Evolutionary conservation across 1,284 basidiomycete genomes (phyloP).

Genomic region (Puccinia novopanici): DNA sequence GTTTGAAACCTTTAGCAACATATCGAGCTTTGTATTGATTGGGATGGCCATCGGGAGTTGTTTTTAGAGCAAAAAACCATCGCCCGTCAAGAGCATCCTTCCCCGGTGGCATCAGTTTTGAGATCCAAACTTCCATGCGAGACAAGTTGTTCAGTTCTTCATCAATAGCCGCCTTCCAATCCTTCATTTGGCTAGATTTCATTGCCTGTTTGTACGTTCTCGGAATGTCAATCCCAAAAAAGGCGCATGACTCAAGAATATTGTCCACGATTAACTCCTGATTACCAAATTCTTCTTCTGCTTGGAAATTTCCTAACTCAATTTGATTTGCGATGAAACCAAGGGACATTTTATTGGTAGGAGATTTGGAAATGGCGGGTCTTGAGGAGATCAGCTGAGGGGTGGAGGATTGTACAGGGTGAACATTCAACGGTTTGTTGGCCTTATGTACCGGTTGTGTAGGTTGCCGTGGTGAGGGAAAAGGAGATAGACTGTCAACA

Average conservation of each 20-base stretch:
- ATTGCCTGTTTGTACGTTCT: background rate
- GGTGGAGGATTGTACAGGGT: too few relatives aligned
- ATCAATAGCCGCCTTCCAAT: background rate
- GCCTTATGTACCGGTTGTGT: background rate
- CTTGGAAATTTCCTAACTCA: background rate
- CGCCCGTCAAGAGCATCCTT: background rate
- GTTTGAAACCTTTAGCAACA: slow-evolving; percentile 24
- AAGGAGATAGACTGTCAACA: background rate
- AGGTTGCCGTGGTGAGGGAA: background rate
- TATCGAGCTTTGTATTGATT: background rate
- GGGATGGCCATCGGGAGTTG: background rate
- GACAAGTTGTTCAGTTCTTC: background rate
- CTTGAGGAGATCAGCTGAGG: background rate
- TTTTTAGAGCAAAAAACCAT: slow-evolving; percentile 23
- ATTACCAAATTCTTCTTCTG: background rate
- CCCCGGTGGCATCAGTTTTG: background rate
- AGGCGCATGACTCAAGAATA: background rate
- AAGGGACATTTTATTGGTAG: background rate
- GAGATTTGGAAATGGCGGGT: too few relatives aligned
- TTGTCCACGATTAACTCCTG: background rate
- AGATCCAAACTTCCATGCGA: background rate
- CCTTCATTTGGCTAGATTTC: background rate
- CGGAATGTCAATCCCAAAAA: background rate
- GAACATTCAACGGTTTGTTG: too few relatives aligned
- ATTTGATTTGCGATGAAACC: background rate